These are phyloP conservation scores for Solanum chacoense DNA, from an alignment of 305 asterid genomes.

Conservation along the genomic window DNA sequence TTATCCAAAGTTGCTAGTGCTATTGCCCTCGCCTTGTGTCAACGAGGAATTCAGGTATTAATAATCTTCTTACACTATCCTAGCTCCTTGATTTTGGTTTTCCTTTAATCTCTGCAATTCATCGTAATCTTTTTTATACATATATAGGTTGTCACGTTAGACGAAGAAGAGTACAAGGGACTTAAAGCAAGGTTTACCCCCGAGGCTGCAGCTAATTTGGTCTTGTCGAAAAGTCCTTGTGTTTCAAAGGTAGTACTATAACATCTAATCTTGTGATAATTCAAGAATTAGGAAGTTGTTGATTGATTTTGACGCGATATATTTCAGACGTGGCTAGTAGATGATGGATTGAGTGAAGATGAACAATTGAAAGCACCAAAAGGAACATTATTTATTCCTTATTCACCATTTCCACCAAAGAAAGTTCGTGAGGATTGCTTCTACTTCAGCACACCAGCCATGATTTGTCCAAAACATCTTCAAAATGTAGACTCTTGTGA, in stretches of 20 bases:
- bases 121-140: background rate
- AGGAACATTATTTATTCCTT: background rate
- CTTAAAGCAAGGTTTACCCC: background rate
- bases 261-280: background rate
- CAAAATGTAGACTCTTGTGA: slow-evolving; percentile 81
- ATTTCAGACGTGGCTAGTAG: slow-evolving; percentile 60
- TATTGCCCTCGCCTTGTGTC: background rate
- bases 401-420: background rate
- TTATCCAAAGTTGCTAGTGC: slow-evolving; percentile 47
- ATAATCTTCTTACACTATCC: background rate
- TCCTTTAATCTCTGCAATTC: background rate
- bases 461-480: slow-evolving; percentile 60
- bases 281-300: background rate
- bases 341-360: slow-evolving; percentile 22
- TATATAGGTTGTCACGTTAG: background rate
- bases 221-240: slow-evolving; percentile 11
- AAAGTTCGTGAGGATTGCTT: background rate
- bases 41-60: slow-evolving; percentile 41
- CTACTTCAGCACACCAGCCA: slow-evolving; percentile 45
- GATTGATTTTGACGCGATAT: background rate
- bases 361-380: background rate
- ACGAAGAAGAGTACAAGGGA: background rate
- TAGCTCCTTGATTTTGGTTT: background rate
- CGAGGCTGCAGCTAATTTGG: background rate
- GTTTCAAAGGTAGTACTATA: slow-evolving; percentile 46